Percentiles rank a stretch among this genome's conserved stretches.
Evolutionary conservation across 1,284 basidiomycete genomes (phyloP).

Genomic region (Coriolopsis trogii): DNA sequence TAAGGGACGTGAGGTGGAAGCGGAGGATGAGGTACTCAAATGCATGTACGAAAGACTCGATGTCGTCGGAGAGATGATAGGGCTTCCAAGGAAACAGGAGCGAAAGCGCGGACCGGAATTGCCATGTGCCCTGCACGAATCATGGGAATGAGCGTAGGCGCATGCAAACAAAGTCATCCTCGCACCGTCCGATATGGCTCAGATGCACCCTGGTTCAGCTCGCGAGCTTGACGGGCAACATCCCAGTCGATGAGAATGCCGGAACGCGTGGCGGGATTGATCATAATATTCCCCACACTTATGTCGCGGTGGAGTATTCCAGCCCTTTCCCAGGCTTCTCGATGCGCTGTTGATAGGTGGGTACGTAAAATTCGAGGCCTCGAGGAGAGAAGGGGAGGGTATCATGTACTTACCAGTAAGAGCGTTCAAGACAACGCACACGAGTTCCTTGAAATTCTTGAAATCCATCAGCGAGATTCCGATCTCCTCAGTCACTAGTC

Average conservation of each 20-base stretch:
- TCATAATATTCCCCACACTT: slow-evolving; percentile 15
- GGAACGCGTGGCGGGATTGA: not conserved
- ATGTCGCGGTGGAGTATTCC: slow-evolving; percentile 12
- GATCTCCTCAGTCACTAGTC: slow-evolving; percentile 1
- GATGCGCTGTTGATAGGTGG: not conserved
- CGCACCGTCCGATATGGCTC: slow-evolving; percentile 4
- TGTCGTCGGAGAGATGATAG: slow-evolving; percentile 12
- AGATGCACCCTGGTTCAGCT: not conserved
- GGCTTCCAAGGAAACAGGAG: slow-evolving; percentile 6
- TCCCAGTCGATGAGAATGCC: slow-evolving; percentile 14
- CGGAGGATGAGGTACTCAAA: not conserved
- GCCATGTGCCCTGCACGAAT: slow-evolving; percentile 16
- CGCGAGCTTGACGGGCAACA: not conserved
- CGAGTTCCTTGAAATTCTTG: not conserved
- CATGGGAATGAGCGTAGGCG: not conserved
- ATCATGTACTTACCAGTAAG: not conserved
- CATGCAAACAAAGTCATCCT: not conserved
- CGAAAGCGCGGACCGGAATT: slow-evolving; percentile 9
- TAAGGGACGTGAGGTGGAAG: not conserved
- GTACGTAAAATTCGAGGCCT: not conserved
- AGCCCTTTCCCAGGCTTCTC: not conserved
- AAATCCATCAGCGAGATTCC: not conserved
- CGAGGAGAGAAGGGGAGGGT: not conserved
- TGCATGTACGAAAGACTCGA: slow-evolving; percentile 14
- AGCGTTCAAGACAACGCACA: not conserved